Conservation (phyloP, 2,329 filamentous ascomycete genomes). For the Hortaea werneckii region DNA sequence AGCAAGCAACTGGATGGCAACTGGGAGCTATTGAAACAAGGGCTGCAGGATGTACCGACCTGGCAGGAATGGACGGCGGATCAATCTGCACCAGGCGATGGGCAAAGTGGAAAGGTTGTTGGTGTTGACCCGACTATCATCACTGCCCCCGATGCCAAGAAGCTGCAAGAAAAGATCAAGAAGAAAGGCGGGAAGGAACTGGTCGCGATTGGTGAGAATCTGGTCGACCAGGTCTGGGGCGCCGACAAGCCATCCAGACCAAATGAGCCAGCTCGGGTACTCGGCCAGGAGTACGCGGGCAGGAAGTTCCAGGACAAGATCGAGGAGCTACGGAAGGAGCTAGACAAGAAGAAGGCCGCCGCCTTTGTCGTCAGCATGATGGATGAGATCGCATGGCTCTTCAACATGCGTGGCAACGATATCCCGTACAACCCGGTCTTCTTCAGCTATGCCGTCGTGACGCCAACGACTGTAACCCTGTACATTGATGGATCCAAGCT, state of each 20-base stretch:
- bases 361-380: constrained; percentile 90
- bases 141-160: constrained; percentile 60
- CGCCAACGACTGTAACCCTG: constrained; percentile 61
- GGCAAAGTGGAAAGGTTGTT: constrained; percentile 69
- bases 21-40: constrained; percentile 87
- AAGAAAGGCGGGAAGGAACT: constrained; percentile 73
- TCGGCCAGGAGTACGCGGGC: constrained; percentile 64
- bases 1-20: constrained; percentile 81
- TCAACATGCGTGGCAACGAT: constrained; percentile 88
- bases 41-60: constrained; percentile 83
- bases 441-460: constrained; percentile 90
- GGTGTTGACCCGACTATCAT: constrained; percentile 86
- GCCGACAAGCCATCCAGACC: constrained; percentile 62
- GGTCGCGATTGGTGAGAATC: constrained; percentile 65
- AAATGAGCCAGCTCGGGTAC: constrained; percentile 62
- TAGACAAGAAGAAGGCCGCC: constrained; percentile 78
- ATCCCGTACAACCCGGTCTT: constrained; percentile 98
- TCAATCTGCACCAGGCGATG: constrained; percentile 44
- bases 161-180: constrained; percentile 75
- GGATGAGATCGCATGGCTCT: constrained; percentile 97
- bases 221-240: constrained; percentile 88
- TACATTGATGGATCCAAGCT: constrained; percentile 80
- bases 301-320: constrained; percentile 78
- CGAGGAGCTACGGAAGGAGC: constrained; percentile 74
- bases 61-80: constrained; percentile 95